phyloP scores from a whole-genome alignment of 2,329 filamentous ascomycete genomes.

The Pyrenophora tritici-repentis region DNA sequence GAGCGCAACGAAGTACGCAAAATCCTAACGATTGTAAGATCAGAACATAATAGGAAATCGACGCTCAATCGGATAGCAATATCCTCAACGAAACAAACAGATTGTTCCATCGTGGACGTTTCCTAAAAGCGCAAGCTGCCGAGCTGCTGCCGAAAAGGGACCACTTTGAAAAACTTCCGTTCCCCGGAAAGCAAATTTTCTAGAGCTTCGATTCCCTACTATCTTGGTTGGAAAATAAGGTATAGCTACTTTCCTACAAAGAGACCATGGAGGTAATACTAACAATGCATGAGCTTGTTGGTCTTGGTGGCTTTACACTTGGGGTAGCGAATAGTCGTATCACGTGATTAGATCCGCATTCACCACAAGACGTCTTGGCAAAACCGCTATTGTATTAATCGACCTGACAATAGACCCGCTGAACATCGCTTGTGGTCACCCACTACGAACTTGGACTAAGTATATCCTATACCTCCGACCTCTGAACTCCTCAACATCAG shows the following conservation, averaged over 20 bases:
- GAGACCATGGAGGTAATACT: slow-evolving; percentile 11
- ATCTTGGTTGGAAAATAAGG: slow-evolving; percentile 1
- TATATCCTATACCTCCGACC: too few species aligned
- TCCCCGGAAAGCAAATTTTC: slow-evolving; percentile 10
- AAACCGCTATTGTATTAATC: neutral
- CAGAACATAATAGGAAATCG: neutral
- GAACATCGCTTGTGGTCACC: slow-evolving; percentile 16
- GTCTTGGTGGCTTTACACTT: slow-evolving; percentile 7
- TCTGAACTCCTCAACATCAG: too few species aligned
- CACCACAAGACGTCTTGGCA: neutral
- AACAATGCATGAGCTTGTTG: slow-evolving; percentile 12
- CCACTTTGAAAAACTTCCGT: slow-evolving; percentile 19
- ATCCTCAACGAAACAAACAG: too few species aligned
- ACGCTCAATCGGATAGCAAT: too few species aligned
- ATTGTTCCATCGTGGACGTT: slow-evolving; percentile 10
- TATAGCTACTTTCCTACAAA: slow-evolving; percentile 2
- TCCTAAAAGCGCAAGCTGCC: slow-evolving; percentile 22
- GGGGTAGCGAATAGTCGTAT: neutral
- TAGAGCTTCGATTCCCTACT: neutral
- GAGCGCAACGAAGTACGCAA: too few species aligned
- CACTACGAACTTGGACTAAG: neutral
- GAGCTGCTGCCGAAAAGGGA: slow-evolving; percentile 20
- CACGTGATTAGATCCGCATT: slow-evolving; percentile 17
- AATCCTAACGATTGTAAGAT: too few species aligned
- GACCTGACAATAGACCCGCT: neutral